Evolutionary conservation across 345 rosid species (phyloP).

Genomic region (Kandelia obovata): DNA sequence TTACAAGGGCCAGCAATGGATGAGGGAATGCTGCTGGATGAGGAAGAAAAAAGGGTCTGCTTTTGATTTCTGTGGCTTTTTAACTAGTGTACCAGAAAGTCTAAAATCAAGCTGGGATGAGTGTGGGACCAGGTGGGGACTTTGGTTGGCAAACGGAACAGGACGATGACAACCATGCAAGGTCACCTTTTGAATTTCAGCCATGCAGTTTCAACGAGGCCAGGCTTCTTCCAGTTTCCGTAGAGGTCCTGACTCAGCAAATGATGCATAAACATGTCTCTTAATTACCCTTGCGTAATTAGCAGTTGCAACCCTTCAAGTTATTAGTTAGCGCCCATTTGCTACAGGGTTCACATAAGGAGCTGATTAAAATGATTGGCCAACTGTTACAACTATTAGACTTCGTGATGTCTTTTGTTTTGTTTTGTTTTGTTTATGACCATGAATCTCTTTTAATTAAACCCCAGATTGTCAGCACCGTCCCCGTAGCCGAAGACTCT

Average conservation of each 20-base stretch:
- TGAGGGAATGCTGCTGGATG: slow-evolving; percentile 30
- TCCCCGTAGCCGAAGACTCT: too few relatives aligned
- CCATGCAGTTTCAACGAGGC: slow-evolving; percentile 9
- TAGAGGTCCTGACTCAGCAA: background rate
- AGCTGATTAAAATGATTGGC: too few relatives aligned
- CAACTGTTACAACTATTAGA: too few relatives aligned
- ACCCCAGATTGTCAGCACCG: too few relatives aligned
- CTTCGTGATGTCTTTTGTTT: too few relatives aligned
- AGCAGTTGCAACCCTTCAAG: background rate
- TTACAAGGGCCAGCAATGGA: slow-evolving; percentile 53
- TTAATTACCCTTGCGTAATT: background rate
- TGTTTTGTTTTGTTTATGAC: too few relatives aligned
- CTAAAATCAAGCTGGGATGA: slow-evolving; percentile 2
- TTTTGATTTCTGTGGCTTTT: slow-evolving; percentile 3
- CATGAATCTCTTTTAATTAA: too few relatives aligned
- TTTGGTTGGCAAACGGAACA: slow-evolving; percentile 24
- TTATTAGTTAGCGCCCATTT: background rate
- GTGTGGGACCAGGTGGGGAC: background rate
- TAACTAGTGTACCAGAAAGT: background rate
- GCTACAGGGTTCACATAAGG: background rate
- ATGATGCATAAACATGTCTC: background rate
- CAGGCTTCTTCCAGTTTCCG: background rate
- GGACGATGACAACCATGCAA: slow-evolving; percentile 16
- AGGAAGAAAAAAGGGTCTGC: slow-evolving; percentile 5
- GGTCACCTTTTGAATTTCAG: slow-evolving; percentile 15